Evolutionary conservation across 352 stramenopile genomes (phyloP).

Genomic region (Pythium graminicola): DNA sequence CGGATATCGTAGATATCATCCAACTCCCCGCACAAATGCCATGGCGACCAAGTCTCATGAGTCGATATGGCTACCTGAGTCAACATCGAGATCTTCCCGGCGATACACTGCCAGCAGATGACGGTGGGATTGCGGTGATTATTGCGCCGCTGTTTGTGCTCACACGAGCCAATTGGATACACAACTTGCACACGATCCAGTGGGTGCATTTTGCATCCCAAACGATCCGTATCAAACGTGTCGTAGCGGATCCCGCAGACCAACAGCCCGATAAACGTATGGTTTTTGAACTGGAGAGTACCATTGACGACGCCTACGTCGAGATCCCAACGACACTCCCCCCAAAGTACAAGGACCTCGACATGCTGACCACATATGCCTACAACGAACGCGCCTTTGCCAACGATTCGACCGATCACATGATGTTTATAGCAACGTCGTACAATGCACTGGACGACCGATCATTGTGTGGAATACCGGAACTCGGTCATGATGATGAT

Average conservation of each 20-base stretch:
- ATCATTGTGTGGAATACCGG: background rate
- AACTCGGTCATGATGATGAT: background rate
- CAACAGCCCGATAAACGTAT: slow-evolving; percentile 5
- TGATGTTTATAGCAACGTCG: background rate
- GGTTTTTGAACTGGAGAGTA: slow-evolving; percentile 15
- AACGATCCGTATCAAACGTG: slow-evolving; percentile 3
- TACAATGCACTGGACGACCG: slow-evolving; percentile 13
- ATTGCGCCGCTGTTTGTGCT: slow-evolving; percentile 16
- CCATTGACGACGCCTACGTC: background rate
- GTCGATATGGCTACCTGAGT: slow-evolving; percentile 13
- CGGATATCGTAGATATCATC: background rate
- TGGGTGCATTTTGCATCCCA: slow-evolving; percentile 12
- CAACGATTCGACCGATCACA: background rate
- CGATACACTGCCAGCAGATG: background rate
- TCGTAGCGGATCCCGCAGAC: background rate
- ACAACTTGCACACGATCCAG: background rate
- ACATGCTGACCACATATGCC: background rate
- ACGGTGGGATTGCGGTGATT: slow-evolving; percentile 17
- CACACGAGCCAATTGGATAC: slow-evolving; percentile 13
- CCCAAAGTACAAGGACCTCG: slow-evolving; percentile 8
- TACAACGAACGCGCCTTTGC: background rate
- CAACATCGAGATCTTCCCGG: background rate
- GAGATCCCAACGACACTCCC: slow-evolving; percentile 10
- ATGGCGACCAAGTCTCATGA: slow-evolving; percentile 4
- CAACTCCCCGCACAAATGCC: background rate